Conservation (phyloP, 495 filamentous ascomycete species). For the Penicillium fimorum region DNA sequence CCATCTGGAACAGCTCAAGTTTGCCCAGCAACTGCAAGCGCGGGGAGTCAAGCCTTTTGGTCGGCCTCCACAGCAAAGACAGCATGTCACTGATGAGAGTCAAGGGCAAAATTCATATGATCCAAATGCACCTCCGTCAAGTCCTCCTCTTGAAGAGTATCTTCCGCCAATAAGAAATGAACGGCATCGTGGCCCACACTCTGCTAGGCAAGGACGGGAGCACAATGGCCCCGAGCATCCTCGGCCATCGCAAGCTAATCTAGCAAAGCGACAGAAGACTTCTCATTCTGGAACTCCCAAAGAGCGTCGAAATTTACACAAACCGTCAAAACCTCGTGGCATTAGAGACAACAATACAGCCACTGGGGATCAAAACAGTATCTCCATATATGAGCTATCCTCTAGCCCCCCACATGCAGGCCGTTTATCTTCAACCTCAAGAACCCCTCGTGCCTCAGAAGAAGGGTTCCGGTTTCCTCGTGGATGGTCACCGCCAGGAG, state of each 20-base stretch:
- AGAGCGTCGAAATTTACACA: slow-evolving; percentile 8
- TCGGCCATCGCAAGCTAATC: slow-evolving; percentile 4
- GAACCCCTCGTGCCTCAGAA: slow-evolving; percentile 19
- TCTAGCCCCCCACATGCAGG: slow-evolving; percentile 45
- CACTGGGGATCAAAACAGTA: slow-evolving; percentile 6
- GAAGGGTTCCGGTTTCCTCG: slow-evolving; percentile 42
- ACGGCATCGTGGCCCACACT: slow-evolving; percentile 9
- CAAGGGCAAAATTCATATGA: slow-evolving; percentile 43
- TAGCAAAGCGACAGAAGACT: slow-evolving; percentile 36
- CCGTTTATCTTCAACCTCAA: slow-evolving; percentile 27
- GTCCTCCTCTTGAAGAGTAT: slow-evolving; percentile 32
- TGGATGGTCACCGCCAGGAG: slow-evolving; percentile 37
- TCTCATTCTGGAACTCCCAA: slow-evolving; percentile 23
- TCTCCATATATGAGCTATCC: slow-evolving; percentile 31
- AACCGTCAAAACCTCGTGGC: slow-evolving; percentile 21
- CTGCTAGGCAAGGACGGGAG: not conserved
- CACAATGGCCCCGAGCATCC: not conserved
- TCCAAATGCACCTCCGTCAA: slow-evolving; percentile 30
- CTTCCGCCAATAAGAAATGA: slow-evolving; percentile 15
- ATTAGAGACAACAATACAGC: slow-evolving; percentile 27
- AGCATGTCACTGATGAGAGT: slow-evolving; percentile 52
- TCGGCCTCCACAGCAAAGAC: slow-evolving; percentile 13
- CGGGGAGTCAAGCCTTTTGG: slow-evolving; percentile 51
- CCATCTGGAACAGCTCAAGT: slow-evolving; percentile 61
- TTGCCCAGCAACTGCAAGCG: slow-evolving; percentile 56